Base-by-base conservation (phyloP, 2,329 filamentous ascomycete genomes). In the Cladorrhinum sp. region DNA sequence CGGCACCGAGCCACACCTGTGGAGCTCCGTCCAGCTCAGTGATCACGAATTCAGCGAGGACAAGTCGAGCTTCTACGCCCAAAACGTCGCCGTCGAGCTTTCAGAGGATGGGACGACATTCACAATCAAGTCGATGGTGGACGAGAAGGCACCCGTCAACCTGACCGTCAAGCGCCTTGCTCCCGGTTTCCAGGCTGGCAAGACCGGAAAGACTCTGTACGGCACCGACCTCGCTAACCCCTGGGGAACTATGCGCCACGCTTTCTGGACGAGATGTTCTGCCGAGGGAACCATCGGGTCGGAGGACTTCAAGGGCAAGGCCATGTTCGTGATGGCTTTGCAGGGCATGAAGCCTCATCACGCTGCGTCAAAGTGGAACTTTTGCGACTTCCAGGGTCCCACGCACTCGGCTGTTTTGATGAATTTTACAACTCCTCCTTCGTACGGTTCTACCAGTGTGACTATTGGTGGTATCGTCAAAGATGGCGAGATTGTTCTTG, bases 271-370 rank as follows among this genome's bases (percentile, higher is more conserved):
- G 29, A 85, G 93, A 66, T 95, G 91, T 76, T 81, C 80, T 51
- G 85, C 89, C 12, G 89, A 93, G 75, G 95, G 95, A 55, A 90
- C 84, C 67, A 92, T 98, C 74, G 91, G 92, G 52, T 85, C 89
- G 38, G 81, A 96, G 64, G 88, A 96, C 73, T 87, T 96, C 74
- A 88, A 85, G 70, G 93, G 93, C 60, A 85, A 81, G 64, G 92
- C 87, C 29, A 79, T 96, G 70, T 93, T 92, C 77, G 82, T 89
- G 66, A 89, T 95, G 74, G 93, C 92, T 45, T 79, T 98, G 55
- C 95, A 98, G 78, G 95, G 93, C 74, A 98, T 98, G 93, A 99
- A 99, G 83, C 95, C 95, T 45, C 95, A 99, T 75, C 96, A 99
- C 74, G 90, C 92, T 62, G 93, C 93, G 63, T 87, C 90, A 27